A percentile compares a stretch with the other conserved stretches of the same genome.
phyloP scores from a whole-genome alignment of 2,329 filamentous ascomycete genomes.

The Pseudonectria buxi region DNA sequence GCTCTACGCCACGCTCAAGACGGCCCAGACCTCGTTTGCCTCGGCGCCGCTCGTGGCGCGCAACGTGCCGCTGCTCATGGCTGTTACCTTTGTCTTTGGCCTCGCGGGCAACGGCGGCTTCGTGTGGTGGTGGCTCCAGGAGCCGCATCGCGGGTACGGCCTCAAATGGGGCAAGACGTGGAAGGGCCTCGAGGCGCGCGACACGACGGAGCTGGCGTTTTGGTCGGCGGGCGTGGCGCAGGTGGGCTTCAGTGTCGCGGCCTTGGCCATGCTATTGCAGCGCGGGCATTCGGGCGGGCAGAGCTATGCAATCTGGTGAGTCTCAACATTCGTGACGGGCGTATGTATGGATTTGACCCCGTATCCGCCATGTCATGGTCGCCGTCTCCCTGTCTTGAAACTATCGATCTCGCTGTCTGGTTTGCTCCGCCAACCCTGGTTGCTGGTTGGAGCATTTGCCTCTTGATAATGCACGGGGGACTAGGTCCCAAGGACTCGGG shows the following conservation, averaged over 20 bases:
- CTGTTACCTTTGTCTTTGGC: constrained; percentile 29
- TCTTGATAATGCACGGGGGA: no score
- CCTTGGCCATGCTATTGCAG: constrained; percentile 37
- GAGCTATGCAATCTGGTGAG: constrained; percentile 43
- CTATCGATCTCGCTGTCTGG: no score
- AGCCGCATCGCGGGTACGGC: constrained; percentile 33
- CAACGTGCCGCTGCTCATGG: constrained; percentile 33
- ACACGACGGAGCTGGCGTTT: constrained; percentile 44
- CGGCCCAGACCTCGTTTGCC: constrained; percentile 37
- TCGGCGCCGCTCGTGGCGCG: constrained; percentile 34
- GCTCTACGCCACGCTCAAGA: constrained; percentile 38
- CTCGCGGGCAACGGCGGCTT: constrained; percentile 35
- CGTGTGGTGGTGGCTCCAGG: constrained; percentile 40
- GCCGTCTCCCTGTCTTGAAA: no score
- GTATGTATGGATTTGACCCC: no score
- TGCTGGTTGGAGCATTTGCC: no score
- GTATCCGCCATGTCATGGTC: no score
- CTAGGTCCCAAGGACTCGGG: no score
- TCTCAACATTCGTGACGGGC: constrained; percentile 11
- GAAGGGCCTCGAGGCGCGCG: constrained; percentile 32
- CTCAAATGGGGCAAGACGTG: constrained; percentile 41
- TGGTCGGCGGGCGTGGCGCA: constrained; percentile 42
- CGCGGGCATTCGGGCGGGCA: constrained; percentile 42
- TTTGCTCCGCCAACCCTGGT: no score
- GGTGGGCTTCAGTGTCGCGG: constrained; percentile 32